Percentiles rank a stretch among this genome's conserved stretches.
These are phyloP conservation scores for Globisporangium recalcitrans DNA, from an alignment of 352 stramenopile genomes.

Conservation along the genomic window DNA sequence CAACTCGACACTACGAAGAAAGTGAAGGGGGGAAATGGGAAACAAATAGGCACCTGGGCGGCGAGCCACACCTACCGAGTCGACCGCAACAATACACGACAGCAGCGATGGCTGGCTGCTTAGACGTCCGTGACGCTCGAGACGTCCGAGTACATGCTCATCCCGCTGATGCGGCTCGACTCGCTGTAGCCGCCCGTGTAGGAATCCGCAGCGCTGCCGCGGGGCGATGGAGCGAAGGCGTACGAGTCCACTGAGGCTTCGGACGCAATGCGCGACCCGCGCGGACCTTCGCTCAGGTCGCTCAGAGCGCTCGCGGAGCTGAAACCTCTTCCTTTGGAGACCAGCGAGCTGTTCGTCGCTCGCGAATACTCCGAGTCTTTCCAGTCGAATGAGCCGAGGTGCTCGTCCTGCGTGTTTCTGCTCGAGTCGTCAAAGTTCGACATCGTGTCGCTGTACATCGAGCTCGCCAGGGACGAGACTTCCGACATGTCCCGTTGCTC, in stretches of 20 bases:
- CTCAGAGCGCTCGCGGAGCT: constrained; percentile 38
- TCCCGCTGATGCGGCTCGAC: constrained; percentile 48
- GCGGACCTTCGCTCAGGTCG: constrained; percentile 35
- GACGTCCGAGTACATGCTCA: constrained; percentile 32
- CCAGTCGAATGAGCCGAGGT: constrained; percentile 41
- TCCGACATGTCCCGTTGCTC: constrained; percentile 35
- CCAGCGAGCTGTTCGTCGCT: constrained; percentile 21
- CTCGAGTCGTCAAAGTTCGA: constrained; percentile 55
- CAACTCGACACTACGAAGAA: constrained; percentile 8
- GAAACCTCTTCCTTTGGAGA: constrained; percentile 32
- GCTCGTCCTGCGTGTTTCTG: constrained; percentile 31
- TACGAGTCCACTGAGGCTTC: constrained; percentile 75
- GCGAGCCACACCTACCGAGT: neutral
- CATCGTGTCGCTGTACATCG: constrained; percentile 39
- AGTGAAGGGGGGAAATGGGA: neutral
- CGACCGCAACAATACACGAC: neutral
- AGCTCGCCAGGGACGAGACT: constrained; percentile 37
- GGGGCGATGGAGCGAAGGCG: constrained; percentile 52
- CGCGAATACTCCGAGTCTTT: constrained; percentile 35
- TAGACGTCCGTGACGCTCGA: constrained; percentile 10
- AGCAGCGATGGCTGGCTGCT: neutral
- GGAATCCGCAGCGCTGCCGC: constrained; percentile 45
- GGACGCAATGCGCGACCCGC: constrained; percentile 42
- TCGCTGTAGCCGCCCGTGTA: constrained; percentile 64
- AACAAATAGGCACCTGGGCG: constrained; percentile 5